Evolutionary conservation across 2,329 filamentous ascomycete species (phyloP), one percentile per base, ranked within the genome.

Genomic region (Cordyceps militaris): DNA sequence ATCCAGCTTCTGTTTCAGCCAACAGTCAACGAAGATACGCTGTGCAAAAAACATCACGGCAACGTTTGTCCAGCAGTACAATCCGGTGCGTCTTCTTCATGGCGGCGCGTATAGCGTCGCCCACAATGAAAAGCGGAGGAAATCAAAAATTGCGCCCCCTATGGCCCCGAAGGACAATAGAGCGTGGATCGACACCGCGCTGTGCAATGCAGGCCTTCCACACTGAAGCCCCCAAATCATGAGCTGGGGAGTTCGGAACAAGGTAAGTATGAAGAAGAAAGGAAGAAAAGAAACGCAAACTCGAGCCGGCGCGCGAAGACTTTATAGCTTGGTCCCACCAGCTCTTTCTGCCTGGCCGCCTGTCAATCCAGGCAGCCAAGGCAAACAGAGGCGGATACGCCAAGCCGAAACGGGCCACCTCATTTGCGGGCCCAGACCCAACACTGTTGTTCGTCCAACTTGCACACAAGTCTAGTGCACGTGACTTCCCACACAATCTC

Each of bases 121-220:
- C 59, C 71, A 75, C 62, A 74, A 78, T 73, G 76, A 79, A 79
- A 79, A 79, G 61, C 36, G 16, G 52, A 56, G 59, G 60, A 74
- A 67, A 80, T 73, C 76, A 79, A 80, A 80, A 79, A 79, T 79
- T 80, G 49, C 76, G 72, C 73, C 72, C 70, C 71, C 74, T 71
- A 79, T 76, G 77, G 76, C 75, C 76, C 75, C 77, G 74, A 79
- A 79, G 75, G 75, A 74, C 76, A 79, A 78, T 78, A 71, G 71
- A 79, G 72, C 57, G 65, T 67, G 67, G 71, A 73, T 68, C 66
- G 71, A 76, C 75, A 71, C 77, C 77, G 73, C 77, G 77, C 66
- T 76, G 77, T 80, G 77, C 77, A 78, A 79, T 80, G 77, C 77
- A 80, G 77, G 76, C 72, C 71, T 74, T 70, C 73, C 72, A 67